phyloP scores from a whole-genome alignment of 1,284 basidiomycete genomes.

The Porodaedalea pini region DNA sequence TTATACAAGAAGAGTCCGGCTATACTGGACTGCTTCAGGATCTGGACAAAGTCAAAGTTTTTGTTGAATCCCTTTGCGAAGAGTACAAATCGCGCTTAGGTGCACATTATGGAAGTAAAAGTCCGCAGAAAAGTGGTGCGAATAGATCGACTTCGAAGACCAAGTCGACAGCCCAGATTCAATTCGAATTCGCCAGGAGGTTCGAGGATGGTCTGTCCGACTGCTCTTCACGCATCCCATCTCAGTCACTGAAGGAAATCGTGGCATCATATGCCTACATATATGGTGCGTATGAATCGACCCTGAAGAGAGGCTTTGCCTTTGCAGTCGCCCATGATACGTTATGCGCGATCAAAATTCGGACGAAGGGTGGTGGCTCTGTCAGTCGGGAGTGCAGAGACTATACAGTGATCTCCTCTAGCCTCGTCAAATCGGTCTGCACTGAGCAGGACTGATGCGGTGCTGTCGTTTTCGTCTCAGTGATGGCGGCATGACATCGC shows the following conservation, averaged over 20 bases:
- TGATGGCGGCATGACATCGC: background rate
- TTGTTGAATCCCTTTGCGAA: slow-evolving; percentile 4
- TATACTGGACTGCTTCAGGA: background rate
- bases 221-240: background rate
- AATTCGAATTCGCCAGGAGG: background rate
- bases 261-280: slow-evolving; percentile 50
- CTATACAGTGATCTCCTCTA: background rate
- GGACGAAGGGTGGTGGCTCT: slow-evolving; percentile 30
- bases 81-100: background rate
- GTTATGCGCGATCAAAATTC: slow-evolving; percentile 48
- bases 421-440: slow-evolving; percentile 1
- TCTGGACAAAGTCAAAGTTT: background rate
- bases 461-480: no score
- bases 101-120: background rate
- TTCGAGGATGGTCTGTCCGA: slow-evolving; percentile 18
- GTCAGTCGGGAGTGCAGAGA: slow-evolving; percentile 29
- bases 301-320: slow-evolving; percentile 34
- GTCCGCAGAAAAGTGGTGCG: background rate
- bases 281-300: background rate
- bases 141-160: background rate
- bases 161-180: background rate
- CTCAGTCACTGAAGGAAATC: slow-evolving; percentile 28
- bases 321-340: slow-evolving; percentile 45
- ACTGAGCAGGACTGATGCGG: background rate
- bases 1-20: background rate